Evolutionary conservation across 495 filamentous ascomycete species (phyloP), one percentile per base, ranked within the genome.

Genomic region (Achaetomiella virescens): DNA sequence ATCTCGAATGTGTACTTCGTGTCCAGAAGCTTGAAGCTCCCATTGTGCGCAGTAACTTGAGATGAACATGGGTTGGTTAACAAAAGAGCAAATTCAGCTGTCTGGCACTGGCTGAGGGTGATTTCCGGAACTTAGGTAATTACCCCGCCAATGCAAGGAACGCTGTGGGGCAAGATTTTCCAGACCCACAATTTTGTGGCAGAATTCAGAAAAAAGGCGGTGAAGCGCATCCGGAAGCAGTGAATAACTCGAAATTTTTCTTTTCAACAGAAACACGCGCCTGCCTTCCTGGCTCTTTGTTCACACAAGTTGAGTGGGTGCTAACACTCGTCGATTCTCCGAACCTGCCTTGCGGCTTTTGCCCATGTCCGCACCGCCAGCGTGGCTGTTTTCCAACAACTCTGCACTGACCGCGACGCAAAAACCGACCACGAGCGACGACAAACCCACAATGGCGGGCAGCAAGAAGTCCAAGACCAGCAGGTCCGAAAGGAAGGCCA

Each of bases 351-450:
- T 1, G 17, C 10, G 14, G 31, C 15, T 33, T 37, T 24, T 21
- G 46, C 64, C 51, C 63, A 72, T 72, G 70, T 64, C 70, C 48
- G 50, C 54, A 14, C 65, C 62, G 7, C 75, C 75, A 14, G 55
- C 68, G 46, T 78, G 75, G 75, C 65, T 78, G 18, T 78, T 78
- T 45, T 74, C 68, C 58, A 75, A 76, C 55, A 78, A 72, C 42
- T 42, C 58, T 4, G 45, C 48, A 50, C 55, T 62, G 37, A 45
- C 15, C 14, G 18, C 37, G 8, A 54, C 25, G 11, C 21, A 33
- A 1, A 55, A 57, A 48, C 25, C 54, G 25, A 45, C 25, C 43
- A 55, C 53, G 17, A 27, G 25, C 35, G 38, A 36, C 25, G 3
- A 4, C 37, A 25, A 9, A 31, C 36, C 51, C 33, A 53, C 54